Conservation (phyloP, 2,329 filamentous ascomycete genomes). For the Cladophialophora yegresii region DNA sequence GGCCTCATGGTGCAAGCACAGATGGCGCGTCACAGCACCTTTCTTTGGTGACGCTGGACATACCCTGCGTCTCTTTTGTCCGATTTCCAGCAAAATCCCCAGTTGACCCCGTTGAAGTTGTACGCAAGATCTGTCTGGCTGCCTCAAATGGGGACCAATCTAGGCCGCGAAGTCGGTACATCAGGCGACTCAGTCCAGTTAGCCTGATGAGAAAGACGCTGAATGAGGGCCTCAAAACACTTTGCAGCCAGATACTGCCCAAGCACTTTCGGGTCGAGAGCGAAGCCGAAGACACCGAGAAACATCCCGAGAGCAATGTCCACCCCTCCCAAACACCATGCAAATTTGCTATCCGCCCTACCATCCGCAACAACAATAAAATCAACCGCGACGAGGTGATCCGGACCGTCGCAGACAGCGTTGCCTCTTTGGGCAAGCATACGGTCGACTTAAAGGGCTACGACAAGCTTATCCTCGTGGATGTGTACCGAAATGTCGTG, state of each 20-base stretch:
- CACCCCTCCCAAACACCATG: constrained; percentile 5
- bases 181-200: constrained; percentile 63
- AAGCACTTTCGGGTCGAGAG: constrained; percentile 56
- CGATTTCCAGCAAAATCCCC: constrained; percentile 18
- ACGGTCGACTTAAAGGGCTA: constrained; percentile 63
- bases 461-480: constrained; percentile 62
- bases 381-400: constrained; percentile 62
- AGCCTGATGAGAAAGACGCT: constrained; percentile 60
- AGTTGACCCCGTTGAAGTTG: constrained; percentile 60
- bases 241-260: constrained; percentile 59
- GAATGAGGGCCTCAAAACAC: constrained; percentile 58
- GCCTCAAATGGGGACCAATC: constrained; percentile 52
- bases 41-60: constrained; percentile 30
- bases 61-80: constrained; percentile 38
- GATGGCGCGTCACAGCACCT: constrained; percentile 36
- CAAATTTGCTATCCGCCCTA: constrained; percentile 65
- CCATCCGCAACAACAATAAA: constrained; percentile 61
- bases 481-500: constrained; percentile 64
- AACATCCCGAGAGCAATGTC: constrained; percentile 30
- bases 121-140: constrained; percentile 60
- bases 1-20: constrained; percentile 52
- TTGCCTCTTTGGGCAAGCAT: constrained; percentile 50
- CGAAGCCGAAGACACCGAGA: constrained; percentile 56
- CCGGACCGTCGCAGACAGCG: constrained; percentile 58
- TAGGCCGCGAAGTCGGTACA: constrained; percentile 58